Evolutionary conservation across 2,329 filamentous ascomycete genomes (phyloP).

Genomic region (Leptosphaerulina australis): DNA sequence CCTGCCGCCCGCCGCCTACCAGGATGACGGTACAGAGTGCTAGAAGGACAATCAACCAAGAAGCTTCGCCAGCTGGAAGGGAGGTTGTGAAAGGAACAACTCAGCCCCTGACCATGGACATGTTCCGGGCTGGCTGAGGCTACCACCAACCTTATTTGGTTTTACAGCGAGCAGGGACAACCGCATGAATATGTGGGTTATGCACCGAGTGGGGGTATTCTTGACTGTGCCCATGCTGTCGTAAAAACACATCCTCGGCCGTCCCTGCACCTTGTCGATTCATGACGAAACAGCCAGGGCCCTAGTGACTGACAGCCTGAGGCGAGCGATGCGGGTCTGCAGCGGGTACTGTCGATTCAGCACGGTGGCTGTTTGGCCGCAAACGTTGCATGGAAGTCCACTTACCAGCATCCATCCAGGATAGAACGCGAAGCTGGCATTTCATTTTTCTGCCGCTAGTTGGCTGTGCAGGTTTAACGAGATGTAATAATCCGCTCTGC

Average conservation of each 20-base stretch:
- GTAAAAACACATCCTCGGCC: conserved; percentile 30
- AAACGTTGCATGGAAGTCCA: conserved; percentile 28
- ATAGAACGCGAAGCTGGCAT: conserved; percentile 32
- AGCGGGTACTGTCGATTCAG: conserved; percentile 26
- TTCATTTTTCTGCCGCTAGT: conserved; percentile 40
- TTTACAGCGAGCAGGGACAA: conserved; percentile 29
- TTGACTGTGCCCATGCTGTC: conserved; percentile 35
- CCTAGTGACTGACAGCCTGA: conserved; percentile 27
- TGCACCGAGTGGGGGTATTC: conserved; percentile 34
- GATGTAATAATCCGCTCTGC: conserved; percentile 11
- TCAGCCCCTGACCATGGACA: conserved; percentile 3
- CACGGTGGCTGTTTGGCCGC: conserved; percentile 21
- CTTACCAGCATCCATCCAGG: conserved; percentile 29
- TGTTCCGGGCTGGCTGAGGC: conserved; percentile 26
- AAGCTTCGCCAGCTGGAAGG: not conserved
- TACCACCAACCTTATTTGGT: conserved; percentile 32
- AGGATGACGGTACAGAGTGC: conserved; percentile 25
- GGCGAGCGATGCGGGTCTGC: conserved; percentile 30
- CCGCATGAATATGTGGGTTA: conserved; percentile 13
- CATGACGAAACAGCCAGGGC: conserved; percentile 37
- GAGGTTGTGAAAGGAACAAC: not conserved
- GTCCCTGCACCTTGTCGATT: conserved; percentile 35
- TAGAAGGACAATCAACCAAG: not conserved
- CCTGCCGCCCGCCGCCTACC: conserved; percentile 26
- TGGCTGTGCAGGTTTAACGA: conserved; percentile 8